Evolutionary conservation across 2,329 filamentous ascomycete species (phyloP), one percentile per base, ranked within the genome.

Genomic region (Diaporthe nobilis): DNA sequence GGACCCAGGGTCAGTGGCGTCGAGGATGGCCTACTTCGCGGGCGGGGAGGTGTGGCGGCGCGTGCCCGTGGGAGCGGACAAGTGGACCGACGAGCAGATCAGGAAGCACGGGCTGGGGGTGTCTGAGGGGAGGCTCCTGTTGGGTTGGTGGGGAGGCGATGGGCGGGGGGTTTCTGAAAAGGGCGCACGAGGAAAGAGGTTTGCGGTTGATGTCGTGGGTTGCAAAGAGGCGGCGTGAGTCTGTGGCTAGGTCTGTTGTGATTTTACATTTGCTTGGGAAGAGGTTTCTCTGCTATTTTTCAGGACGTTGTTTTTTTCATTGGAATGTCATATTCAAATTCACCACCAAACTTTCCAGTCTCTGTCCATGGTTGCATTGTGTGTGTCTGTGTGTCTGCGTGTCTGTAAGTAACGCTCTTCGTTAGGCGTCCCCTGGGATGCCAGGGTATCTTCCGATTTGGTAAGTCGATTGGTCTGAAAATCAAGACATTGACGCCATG

Each of bases 121-220:
- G 3, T 8, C 34, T 42, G 37, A 25, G 2, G 37, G 58, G 8
- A 8, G 37, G 1, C 37, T 61, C 8, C 25, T 61, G 34, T 10
- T 61, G 37, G 37, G n/a, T 42, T 61, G 58, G 58, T 42, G 58
- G 58, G 58, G 34, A 61, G 58, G 22, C 22, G 34, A 42, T 61
- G 34, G 15, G 4, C 57, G 9, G 6, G 58, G 42, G 37, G 22
- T 10, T 25, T 17, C 58, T 42, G 58, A 17, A 2, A 22, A 42
- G 25, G 37, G 37, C 13, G 5, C 34, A 20, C 58, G n/a, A 22
- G 37, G 5, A 6, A 61, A 12, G 7, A 42, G 12, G 12, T 39
- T 61, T 61, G 58, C 58, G 13, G 37, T 61, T 42, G 58, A 61
- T 13, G 15, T 37, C 34, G 12, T 25, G 10, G 20, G 12, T 42